phyloP scores from a whole-genome alignment of 208 protist species.

The Trypanosoma rangeli region DNA sequence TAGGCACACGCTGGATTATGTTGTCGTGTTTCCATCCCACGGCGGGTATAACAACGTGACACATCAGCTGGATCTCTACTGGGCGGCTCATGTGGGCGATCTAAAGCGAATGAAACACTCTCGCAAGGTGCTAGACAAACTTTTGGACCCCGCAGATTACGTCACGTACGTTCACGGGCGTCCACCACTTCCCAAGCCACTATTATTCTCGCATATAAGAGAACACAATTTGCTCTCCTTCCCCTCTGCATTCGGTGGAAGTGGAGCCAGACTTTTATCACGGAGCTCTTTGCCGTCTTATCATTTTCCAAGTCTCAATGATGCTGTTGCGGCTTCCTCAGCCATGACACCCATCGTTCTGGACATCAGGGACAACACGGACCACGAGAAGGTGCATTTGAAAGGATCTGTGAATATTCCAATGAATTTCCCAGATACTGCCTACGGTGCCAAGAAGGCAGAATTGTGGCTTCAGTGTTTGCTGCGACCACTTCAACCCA shows the following conservation, averaged over 20 bases:
- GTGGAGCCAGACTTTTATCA: slow-evolving; percentile 5
- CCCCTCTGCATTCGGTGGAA: slow-evolving; percentile 25
- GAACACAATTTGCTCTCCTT: slow-evolving; percentile 38
- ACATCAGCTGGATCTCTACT: slow-evolving; percentile 78
- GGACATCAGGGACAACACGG: slow-evolving; percentile 48
- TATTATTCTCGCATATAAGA: slow-evolving; percentile 50
- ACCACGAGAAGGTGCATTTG: slow-evolving; percentile 60
- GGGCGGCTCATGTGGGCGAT: slow-evolving; percentile 60
- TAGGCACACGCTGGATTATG: slow-evolving; percentile 28
- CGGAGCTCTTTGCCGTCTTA: not conserved
- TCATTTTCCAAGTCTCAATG: not conserved
- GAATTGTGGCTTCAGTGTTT: slow-evolving; percentile 84
- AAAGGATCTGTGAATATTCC: slow-evolving; percentile 60
- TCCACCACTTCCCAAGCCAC: slow-evolving; percentile 59
- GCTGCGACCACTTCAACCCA: slow-evolving; percentile 54
- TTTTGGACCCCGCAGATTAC: slow-evolving; percentile 40
- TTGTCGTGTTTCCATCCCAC: slow-evolving; percentile 71
- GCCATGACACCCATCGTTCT: slow-evolving; percentile 36
- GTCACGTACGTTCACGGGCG: slow-evolving; percentile 35
- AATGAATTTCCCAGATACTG: slow-evolving; percentile 72
- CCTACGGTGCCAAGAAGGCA: slow-evolving; percentile 66
- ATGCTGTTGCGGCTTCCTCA: not conserved
- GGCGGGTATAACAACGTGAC: slow-evolving; percentile 83
- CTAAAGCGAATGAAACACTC: slow-evolving; percentile 59
- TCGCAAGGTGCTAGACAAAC: slow-evolving; percentile 42